Conservation (phyloP, 2,329 filamentous ascomycete genomes). For the Colletotrichum sp. region DNA sequence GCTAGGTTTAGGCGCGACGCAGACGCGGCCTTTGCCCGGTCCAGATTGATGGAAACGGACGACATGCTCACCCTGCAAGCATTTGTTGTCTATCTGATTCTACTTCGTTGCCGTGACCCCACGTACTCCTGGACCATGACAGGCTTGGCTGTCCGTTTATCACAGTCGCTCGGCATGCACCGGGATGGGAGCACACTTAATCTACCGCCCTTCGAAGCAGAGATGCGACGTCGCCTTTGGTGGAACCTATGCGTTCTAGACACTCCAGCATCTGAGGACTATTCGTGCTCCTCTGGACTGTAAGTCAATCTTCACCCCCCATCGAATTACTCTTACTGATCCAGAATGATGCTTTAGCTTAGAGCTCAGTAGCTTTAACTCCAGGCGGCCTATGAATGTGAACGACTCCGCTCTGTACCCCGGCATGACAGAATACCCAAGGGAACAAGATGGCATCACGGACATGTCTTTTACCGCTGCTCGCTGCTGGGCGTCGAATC, state of each 20-base stretch:
- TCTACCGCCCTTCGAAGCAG: not conserved
- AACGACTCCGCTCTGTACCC: not conserved
- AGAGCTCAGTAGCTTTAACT: not conserved
- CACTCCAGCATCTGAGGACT: not conserved
- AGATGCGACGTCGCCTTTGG: not conserved
- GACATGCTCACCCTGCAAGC: not conserved
- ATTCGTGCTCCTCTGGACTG: not conserved
- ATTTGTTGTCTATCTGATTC: not conserved
- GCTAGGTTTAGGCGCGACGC: not conserved
- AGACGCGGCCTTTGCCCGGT: not conserved
- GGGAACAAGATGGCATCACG: not conserved
- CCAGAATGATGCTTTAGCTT: not conserved
- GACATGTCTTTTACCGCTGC: not conserved
- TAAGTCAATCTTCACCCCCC: not conserved
- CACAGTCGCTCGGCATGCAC: not conserved
- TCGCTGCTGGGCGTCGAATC: not conserved
- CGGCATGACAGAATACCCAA: not conserved
- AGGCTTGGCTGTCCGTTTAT: not conserved
- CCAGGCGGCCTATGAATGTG: not conserved
- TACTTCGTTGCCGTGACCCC: not conserved
- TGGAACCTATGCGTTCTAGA: not conserved
- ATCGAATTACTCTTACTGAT: not conserved
- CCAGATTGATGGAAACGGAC: not conserved
- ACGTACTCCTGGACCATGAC: not conserved
- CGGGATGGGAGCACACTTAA: not conserved